Base-by-base conservation (phyloP, 345 rosid species). In the Eucalyptus decipiens region DNA sequence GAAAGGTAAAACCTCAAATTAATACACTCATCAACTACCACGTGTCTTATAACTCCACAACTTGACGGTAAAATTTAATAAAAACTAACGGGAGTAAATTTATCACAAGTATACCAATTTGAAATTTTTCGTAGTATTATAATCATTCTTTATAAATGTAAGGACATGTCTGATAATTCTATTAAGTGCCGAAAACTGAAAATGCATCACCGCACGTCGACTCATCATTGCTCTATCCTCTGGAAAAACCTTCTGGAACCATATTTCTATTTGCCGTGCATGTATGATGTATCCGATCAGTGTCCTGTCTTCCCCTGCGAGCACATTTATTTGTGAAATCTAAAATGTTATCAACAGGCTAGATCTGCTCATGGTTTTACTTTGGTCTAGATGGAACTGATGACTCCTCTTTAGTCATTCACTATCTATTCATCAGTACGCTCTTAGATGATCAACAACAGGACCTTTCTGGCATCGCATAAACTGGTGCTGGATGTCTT, bases 1-100 rank as follows among this genome's bases (percentile, higher is more conserved):
- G 0, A 50, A 50, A 1, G 8, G 21, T 50, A 50, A 50, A 17
- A 50, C 8, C 1, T 1, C 0, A 50, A 50, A 50, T 3, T 50
- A 0, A 1, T 6, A 17, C 4, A 7, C 1, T 17, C 54, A 1
- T 51, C 54, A 7, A 6, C 9, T 51, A 1, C 1, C 0, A 51
- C 2, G 0, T 51, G 0, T 51, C 2, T 18, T 51, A 0, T 0
- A 51, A 51, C 9, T 51, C 23, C 2, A 0, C 0, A 51, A 51
- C 0, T 18, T 51, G 9, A 51, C 0, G 4, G 2, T 51, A 51
- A 51, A 18, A 51, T 51, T 17, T 51, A 51, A 51, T 51, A 0
- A 1, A 51, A 18, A 51, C 2, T 51, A 51, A 51, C 4, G 0
- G 0, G 4, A 0, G 9, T 51, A 51, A 51, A 52, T 51, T 51